phyloP scores from a whole-genome alignment of 2,329 filamentous ascomycete genomes.

The Trichoderma sp. region DNA sequence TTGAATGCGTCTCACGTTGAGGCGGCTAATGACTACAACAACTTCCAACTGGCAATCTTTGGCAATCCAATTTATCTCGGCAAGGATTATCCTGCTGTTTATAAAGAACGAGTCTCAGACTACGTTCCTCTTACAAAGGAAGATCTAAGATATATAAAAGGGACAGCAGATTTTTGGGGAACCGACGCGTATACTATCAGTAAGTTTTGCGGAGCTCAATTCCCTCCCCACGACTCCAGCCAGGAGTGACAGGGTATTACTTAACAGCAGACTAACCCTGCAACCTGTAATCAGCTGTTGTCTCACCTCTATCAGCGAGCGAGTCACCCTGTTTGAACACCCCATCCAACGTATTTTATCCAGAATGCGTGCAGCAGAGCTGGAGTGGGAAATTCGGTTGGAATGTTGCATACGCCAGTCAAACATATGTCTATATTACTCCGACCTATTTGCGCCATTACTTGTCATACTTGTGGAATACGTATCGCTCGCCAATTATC shows the following conservation, averaged over 20 bases:
- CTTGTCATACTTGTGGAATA: slow-evolving; percentile 58
- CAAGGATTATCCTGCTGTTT: slow-evolving; percentile 47
- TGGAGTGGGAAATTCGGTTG: slow-evolving; percentile 50
- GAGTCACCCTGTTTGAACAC: background rate
- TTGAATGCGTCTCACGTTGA: slow-evolving; percentile 40
- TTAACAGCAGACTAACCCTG: too few relatives aligned
- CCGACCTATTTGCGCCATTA: slow-evolving; percentile 56
- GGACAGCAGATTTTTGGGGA: too few relatives aligned
- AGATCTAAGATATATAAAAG: too few relatives aligned
- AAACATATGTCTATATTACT: slow-evolving; percentile 57
- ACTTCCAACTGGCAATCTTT: slow-evolving; percentile 48
- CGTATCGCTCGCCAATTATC: slow-evolving; percentile 47
- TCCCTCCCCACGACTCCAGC: too few relatives aligned
- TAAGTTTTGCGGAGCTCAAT: too few relatives aligned
- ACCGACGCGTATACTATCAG: too few relatives aligned
- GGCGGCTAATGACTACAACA: slow-evolving; percentile 46
- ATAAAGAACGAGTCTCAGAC: slow-evolving; percentile 37
- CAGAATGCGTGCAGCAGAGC: slow-evolving; percentile 51
- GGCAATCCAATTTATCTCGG: slow-evolving; percentile 53
- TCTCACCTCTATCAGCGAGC: slow-evolving; percentile 32
- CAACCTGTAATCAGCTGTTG: too few relatives aligned
- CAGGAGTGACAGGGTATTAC: too few relatives aligned
- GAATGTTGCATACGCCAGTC: slow-evolving; percentile 56
- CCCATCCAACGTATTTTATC: slow-evolving; percentile 34
- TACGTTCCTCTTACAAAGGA: too few relatives aligned